Conservation (phyloP, 306 rosid genomes). For the Elaeagnus macrophylla region DNA sequence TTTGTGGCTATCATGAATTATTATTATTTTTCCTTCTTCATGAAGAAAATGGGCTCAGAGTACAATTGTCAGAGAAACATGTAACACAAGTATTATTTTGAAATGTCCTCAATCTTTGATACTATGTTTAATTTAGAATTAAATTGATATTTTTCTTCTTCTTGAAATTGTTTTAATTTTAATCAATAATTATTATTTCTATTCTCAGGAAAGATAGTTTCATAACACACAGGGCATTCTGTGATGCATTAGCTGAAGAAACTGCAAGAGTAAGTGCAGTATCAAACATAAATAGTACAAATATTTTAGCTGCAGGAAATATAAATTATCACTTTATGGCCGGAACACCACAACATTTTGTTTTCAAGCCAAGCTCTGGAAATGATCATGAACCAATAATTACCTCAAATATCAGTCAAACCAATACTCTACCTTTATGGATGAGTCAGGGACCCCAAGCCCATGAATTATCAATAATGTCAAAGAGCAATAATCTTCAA, state of each 20-base stretch:
- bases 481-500: background rate
- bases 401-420: constrained; percentile 7
- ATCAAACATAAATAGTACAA: constrained; percentile 28
- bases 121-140: too few relatives aligned
- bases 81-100: too few relatives aligned
- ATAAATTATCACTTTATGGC: constrained; percentile 44
- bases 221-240: constrained; percentile 85
- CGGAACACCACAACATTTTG: constrained; percentile 23
- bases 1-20: too few relatives aligned
- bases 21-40: too few relatives aligned
- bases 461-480: background rate
- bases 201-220: constrained; percentile 79
- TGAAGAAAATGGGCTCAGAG: too few relatives aligned
- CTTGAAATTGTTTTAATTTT: too few relatives aligned
- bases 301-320: constrained; percentile 18
- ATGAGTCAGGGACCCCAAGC: constrained; percentile 32
- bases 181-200: too few relatives aligned
- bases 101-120: too few relatives aligned
- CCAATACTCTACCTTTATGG: constrained; percentile 38
- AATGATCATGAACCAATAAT: constrained; percentile 18
- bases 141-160: too few relatives aligned
- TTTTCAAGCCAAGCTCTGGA: constrained; percentile 48
- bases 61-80: too few relatives aligned
- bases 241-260: constrained; percentile 94
- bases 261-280: constrained; percentile 71